Evolutionary conservation across 164 flowering plant species (phyloP).

Genomic region (Hamamelis virginiana): DNA sequence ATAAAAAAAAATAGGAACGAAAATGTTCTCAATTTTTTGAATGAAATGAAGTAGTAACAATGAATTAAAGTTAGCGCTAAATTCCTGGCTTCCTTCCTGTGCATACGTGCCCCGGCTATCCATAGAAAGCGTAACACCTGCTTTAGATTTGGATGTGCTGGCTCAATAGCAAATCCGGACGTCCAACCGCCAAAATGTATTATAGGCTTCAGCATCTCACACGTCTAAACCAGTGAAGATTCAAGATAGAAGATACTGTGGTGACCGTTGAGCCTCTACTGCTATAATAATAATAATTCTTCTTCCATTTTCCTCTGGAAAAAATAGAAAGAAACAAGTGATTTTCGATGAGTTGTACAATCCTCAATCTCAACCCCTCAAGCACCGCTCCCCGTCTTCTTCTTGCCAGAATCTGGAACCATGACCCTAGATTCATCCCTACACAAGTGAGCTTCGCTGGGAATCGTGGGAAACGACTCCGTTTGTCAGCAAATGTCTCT

Average conservation of each 20-base stretch:
- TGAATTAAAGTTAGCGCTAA: too few relatives aligned
- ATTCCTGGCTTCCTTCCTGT: too few relatives aligned
- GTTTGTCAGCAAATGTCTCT: not conserved
- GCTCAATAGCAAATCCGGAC: too few relatives aligned
- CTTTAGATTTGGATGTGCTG: too few relatives aligned
- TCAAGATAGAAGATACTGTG: not conserved
- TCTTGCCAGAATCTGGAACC: not conserved
- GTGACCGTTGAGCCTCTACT: not conserved
- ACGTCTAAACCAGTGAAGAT: too few relatives aligned
- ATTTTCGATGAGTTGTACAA: not conserved
- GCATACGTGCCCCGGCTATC: too few relatives aligned
- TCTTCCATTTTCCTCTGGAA: too few relatives aligned
- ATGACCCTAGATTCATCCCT: not conserved
- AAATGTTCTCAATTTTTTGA: too few relatives aligned
- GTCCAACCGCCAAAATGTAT: constrained; percentile 11
- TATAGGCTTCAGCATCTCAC: not conserved
- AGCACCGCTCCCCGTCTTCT: not conserved
- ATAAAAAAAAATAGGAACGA: too few relatives aligned
- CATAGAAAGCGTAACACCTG: too few relatives aligned
- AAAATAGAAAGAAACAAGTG: too few relatives aligned
- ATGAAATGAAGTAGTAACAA: too few relatives aligned
- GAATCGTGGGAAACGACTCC: not conserved
- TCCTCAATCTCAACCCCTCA: not conserved
- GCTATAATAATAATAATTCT: not conserved
- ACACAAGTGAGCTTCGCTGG: not conserved